phyloP scores from a whole-genome alignment of 768 basidiomycete species.

The Tricholoma furcatifolium region DNA sequence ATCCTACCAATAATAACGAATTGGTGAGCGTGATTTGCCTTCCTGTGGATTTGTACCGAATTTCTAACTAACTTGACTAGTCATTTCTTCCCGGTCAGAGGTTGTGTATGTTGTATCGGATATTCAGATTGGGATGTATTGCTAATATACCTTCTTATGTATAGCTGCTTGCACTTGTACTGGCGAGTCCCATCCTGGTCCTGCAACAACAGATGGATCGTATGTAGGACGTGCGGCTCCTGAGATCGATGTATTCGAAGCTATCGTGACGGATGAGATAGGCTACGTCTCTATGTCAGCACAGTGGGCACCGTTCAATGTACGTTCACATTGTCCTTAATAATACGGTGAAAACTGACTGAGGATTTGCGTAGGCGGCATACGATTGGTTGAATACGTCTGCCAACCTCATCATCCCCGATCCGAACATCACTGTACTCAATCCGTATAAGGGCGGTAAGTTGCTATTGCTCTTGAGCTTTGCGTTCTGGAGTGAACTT shows the following conservation, averaged over 20 bases:
- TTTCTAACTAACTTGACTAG: conserved; percentile 15
- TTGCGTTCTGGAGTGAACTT: conserved; percentile 21
- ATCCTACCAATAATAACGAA: conserved; percentile 39
- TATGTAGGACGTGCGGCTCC: conserved; percentile 68
- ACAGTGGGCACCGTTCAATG: conserved; percentile 65
- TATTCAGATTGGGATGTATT: neutral
- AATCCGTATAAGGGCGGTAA: conserved; percentile 64
- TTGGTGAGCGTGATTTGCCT: conserved; percentile 25
- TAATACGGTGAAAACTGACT: conserved; percentile 26
- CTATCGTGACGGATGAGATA: conserved; percentile 29
- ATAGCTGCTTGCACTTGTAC: conserved; percentile 40
- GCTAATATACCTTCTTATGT: neutral
- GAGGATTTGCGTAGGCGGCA: conserved; percentile 42
- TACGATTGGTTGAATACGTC: conserved; percentile 58
- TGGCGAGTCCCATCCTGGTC: conserved; percentile 43
- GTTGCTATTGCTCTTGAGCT: conserved; percentile 41
- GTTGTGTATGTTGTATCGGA: conserved; percentile 23
- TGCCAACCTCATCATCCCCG: conserved; percentile 46
- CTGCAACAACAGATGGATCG: conserved; percentile 42
- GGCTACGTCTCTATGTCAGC: conserved; percentile 50
- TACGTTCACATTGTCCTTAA: conserved; percentile 30
- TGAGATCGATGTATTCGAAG: conserved; percentile 73
- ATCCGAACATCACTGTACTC: conserved; percentile 42
- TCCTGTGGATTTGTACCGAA: neutral
- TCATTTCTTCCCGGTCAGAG: conserved; percentile 72